phyloP scores from a whole-genome alignment of 2,329 filamentous ascomycete genomes.

The Botryotinia calthae region DNA sequence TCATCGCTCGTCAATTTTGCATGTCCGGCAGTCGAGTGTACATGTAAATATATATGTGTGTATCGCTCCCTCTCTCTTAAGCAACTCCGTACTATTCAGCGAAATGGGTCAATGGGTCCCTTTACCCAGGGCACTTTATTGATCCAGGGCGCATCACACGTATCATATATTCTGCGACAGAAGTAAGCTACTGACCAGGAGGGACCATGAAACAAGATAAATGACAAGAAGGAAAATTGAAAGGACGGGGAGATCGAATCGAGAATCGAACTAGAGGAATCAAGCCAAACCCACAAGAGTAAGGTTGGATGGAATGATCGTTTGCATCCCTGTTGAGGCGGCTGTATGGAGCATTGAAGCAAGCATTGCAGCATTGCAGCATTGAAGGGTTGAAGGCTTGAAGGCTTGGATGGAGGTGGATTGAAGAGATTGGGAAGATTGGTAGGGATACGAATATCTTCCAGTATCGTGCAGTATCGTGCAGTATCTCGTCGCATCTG shows the following conservation, averaged over 20 bases:
- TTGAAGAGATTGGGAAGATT: neutral
- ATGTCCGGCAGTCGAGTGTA: neutral
- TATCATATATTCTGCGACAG: constrained; percentile 38
- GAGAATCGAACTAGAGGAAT: neutral
- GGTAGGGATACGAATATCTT: neutral
- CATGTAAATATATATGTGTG: neutral
- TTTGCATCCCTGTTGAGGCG: constrained; percentile 11
- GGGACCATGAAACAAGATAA: constrained; percentile 30
- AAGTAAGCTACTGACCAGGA: constrained; percentile 32
- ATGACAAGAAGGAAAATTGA: constrained; percentile 28
- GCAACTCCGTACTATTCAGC: constrained; percentile 8
- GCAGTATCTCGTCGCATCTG: no score
- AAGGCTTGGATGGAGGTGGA: neutral
- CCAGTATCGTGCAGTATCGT: no score
- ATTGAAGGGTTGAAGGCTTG: neutral
- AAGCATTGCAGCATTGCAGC: neutral
- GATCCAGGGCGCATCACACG: constrained; percentile 33
- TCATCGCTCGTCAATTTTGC: neutral
- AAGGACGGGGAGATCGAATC: constrained; percentile 20
- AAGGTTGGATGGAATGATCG: constrained; percentile 6
- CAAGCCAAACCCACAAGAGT: constrained; percentile 12
- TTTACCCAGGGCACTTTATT: constrained; percentile 27
- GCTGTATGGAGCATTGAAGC: neutral
- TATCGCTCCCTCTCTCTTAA: neutral
- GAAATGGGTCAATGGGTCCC: neutral